Percentiles rank a stretch among this genome's conserved stretches.
Conservation (phyloP, 257 asterid genomes). For the Plantago ovata region DNA sequence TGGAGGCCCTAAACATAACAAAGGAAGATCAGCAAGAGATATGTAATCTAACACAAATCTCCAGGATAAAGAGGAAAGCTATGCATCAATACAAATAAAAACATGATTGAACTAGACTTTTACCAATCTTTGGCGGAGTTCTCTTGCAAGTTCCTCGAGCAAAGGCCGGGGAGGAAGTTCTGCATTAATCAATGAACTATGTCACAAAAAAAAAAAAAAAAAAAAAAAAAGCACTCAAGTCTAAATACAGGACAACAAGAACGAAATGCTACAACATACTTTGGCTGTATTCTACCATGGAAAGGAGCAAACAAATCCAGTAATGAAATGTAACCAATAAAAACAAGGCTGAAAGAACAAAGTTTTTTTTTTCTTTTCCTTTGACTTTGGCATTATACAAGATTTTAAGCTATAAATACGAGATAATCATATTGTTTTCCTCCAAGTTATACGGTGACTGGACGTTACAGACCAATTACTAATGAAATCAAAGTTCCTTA, state of each 20-base stretch:
- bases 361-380: too few relatives aligned
- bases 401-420: too few relatives aligned
- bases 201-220: slow-evolving; percentile 12
- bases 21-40: background rate
- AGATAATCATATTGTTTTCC: too few relatives aligned
- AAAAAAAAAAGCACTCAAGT: background rate
- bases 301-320: background rate
- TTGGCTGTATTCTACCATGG: background rate
- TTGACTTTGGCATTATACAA: too few relatives aligned
- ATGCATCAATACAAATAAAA: background rate
- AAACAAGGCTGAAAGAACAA: too few relatives aligned
- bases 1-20: slow-evolving; percentile 55
- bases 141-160: slow-evolving; percentile 68
- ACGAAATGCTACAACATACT: background rate
- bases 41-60: background rate
- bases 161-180: slow-evolving; percentile 70
- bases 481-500: too few relatives aligned
- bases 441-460: too few relatives aligned
- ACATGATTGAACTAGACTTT: background rate
- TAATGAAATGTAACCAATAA: background rate
- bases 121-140: slow-evolving; percentile 69
- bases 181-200: slow-evolving; percentile 26
- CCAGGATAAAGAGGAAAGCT: background rate
- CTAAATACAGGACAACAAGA: background rate
- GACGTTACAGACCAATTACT: too few relatives aligned